A percentile compares a stretch with the other conserved stretches of the same genome.
Evolutionary conservation across 2,329 filamentous ascomycete genomes (phyloP).

Genomic region (Penicillium sp.): DNA sequence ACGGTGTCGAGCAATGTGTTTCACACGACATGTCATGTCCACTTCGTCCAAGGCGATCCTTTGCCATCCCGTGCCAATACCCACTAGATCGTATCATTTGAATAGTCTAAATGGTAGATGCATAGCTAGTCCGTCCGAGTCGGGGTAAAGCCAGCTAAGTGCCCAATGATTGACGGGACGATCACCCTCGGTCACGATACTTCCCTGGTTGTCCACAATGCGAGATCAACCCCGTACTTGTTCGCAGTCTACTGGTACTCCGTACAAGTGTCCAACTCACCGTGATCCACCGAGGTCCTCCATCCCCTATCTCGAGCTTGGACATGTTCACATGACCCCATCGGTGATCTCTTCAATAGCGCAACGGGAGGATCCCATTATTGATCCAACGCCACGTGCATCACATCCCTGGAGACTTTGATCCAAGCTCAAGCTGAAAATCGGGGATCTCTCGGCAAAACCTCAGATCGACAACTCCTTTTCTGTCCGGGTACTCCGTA

Average conservation of each 20-base stretch:
- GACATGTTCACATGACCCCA: constrained; percentile 1
- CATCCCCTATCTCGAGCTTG: constrained; percentile 4
- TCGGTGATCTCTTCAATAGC: constrained; percentile 1
- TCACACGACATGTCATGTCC: not conserved
- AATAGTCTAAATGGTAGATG: not conserved
- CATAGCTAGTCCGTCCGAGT: not conserved
- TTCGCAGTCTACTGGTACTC: too few relatives aligned
- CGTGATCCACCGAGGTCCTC: not conserved
- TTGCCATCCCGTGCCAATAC: not conserved
- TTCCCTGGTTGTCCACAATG: too few relatives aligned
- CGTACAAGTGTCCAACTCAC: not conserved
- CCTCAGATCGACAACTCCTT: constrained; percentile 1
- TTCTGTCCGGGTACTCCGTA: not conserved
- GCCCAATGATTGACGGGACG: too few relatives aligned
- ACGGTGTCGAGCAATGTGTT: not conserved
- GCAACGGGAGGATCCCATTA: constrained; percentile 4
- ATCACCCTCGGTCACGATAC: too few relatives aligned
- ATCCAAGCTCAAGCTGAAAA: too few relatives aligned
- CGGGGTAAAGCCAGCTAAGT: too few relatives aligned
- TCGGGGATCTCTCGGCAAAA: not conserved
- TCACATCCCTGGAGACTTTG: not conserved
- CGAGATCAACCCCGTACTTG: too few relatives aligned
- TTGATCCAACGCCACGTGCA: not conserved
- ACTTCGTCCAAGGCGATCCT: not conserved
- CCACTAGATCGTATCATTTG: not conserved